phyloP scores from a whole-genome alignment of 2,329 filamentous ascomycete species.

The Phaeosphaeria sp. region DNA sequence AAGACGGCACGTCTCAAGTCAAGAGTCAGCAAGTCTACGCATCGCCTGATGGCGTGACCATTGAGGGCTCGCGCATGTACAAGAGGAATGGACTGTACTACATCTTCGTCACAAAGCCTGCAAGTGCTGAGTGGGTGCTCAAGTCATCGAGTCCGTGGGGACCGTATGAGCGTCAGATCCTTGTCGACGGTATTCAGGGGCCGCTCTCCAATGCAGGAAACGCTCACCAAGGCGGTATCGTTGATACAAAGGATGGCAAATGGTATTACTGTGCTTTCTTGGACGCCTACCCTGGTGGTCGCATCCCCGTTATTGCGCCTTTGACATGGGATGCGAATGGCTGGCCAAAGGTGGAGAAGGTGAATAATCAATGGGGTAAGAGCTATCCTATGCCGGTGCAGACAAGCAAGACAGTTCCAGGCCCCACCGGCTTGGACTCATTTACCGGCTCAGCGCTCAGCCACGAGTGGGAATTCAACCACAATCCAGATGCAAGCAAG shows the following conservation, averaged over 20 bases:
- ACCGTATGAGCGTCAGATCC: constrained; percentile 56
- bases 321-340: constrained; percentile 60
- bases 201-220: constrained; percentile 56
- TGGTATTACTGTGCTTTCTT: constrained; percentile 68
- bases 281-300: constrained; percentile 62
- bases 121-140: constrained; percentile 56
- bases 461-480: constrained; percentile 67
- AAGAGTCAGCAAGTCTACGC: constrained; percentile 55
- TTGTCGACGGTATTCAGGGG: constrained; percentile 52
- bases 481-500: constrained; percentile 62
- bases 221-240: constrained; percentile 63
- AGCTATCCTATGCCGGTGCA: constrained; percentile 50
- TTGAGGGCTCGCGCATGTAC: constrained; percentile 65
- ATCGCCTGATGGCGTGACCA: constrained; percentile 42
- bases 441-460: constrained; percentile 55
- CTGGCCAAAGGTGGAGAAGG: constrained; percentile 55
- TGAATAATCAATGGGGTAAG: constrained; percentile 57
- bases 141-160: constrained; percentile 60
- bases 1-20: constrained; percentile 56
- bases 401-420: constrained; percentile 38
- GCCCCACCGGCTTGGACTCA: constrained; percentile 51
- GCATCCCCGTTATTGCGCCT: constrained; percentile 64
- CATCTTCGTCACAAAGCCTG: constrained; percentile 59
- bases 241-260: constrained; percentile 58
- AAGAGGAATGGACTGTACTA: constrained; percentile 64